phyloP scores from a whole-genome alignment of 2,329 filamentous ascomycete species.

The Aaosphaeria arxii region DNA sequence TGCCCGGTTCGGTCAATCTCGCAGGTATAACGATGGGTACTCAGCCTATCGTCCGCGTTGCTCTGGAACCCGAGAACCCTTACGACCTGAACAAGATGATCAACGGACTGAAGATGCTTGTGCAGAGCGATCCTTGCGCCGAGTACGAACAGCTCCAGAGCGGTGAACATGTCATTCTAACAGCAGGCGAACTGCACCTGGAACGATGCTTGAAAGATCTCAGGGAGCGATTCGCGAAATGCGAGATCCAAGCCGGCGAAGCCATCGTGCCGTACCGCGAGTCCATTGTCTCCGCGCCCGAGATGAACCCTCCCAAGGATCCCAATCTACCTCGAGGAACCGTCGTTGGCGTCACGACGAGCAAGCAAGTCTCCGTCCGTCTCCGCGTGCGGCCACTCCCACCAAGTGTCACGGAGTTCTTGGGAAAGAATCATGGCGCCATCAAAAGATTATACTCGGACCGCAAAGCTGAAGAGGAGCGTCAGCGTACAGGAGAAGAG shows the following conservation, averaged over 20 bases:
- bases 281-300: constrained; percentile 79
- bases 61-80: constrained; percentile 89
- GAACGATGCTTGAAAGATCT: constrained; percentile 93
- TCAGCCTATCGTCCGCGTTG: constrained; percentile 91
- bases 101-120: constrained; percentile 76
- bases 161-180: constrained; percentile 92
- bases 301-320: constrained; percentile 88
- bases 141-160: constrained; percentile 91
- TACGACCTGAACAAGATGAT: constrained; percentile 95
- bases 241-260: constrained; percentile 90
- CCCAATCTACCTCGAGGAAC: constrained; percentile 82
- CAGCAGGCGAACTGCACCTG: constrained; percentile 89
- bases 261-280: constrained; percentile 96
- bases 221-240: constrained; percentile 85
- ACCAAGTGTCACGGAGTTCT: constrained; percentile 74
- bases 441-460: constrained; percentile 79
- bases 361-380: constrained; percentile 78
- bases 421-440: constrained; percentile 73
- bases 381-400: constrained; percentile 79
- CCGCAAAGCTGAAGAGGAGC: constrained; percentile 50
- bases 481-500: constrained; percentile 35
- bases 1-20: constrained; percentile 84
- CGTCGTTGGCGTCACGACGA: constrained; percentile 72
- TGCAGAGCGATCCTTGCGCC: constrained; percentile 93
- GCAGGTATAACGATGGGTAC: constrained; percentile 79